Base-by-base conservation (phyloP, 2,329 filamentous ascomycete species). In the Diaporthe citri region DNA sequence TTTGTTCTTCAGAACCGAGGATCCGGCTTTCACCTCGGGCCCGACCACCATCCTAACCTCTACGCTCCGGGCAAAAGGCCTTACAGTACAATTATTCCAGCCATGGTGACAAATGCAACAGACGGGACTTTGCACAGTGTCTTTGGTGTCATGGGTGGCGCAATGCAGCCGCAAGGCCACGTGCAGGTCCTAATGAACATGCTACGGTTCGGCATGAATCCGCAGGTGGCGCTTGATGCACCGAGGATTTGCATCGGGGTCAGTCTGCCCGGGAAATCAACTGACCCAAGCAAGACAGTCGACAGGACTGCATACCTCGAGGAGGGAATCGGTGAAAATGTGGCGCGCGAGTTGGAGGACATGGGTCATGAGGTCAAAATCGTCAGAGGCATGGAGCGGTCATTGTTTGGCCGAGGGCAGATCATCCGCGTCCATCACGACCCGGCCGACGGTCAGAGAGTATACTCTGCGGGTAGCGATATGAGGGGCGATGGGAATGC, bases 41-140 rank as follows among this genome's bases (percentile, higher is more conserved):
- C 79, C 1, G 83, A 87, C 0, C 86, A 87, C 4, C 95, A 97
- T 80, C 95, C 95, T 0, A 98, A 98, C 81, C 88, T 88, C 22
- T 89, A 97, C 25, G 94, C 90, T 12, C 94, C 95, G 0, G 87
- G 91, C 20, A 98, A 98, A 86, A 85, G 96, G 48, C 96, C 96
- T 0, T 98, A 98, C 84, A 96, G 98, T 83, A 98, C 96, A 62
- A 98, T 98, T 82, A 98, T 98, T 79, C 96, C 96, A 0, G 96
- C 94, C 0, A 89, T 98, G 83, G 90, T 96, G 25, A 98, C 96
- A 0, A 94, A 96, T 77, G 82, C 90, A 17, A 86, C 86, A 20
- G 94, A 96, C 78, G 90, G 91, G 31, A 91, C 89, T 57, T 85
- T 98, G 67, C 94, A 97, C 82, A 93, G 91, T 3, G 93, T 97